Base-by-base conservation (phyloP, 345 rosid species). In the Turritis glabra region DNA sequence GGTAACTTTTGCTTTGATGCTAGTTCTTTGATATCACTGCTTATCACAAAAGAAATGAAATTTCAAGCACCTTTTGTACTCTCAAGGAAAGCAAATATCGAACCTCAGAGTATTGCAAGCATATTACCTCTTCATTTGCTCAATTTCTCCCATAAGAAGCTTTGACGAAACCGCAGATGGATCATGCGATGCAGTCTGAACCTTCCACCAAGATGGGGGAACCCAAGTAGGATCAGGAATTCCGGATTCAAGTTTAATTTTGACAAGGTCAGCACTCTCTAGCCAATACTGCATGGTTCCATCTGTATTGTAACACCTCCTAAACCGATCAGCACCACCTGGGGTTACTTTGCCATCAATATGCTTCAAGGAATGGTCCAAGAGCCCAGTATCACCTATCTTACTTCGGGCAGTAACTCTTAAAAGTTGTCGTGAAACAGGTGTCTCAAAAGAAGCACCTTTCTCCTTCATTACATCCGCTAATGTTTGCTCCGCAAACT, bases 281-380 rank as follows among this genome's bases (percentile, higher is more conserved):
- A 94, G 84, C 98, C 98, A 94, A 67, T 89, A 94, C 74, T 88
- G 86, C 96, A 94, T 89, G 29, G 74, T 68, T 51, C 98, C 98
- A 41, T 85, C 80, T 0, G 97, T 86, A 73, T 89, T 90, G 80
- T 87, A 84, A 81, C 96, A 89, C 61, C 98, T 89, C 59, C 96
- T 81, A 76, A 88, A 91, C 54, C 98, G 83, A 63, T 91, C 93
- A 26, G 74, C 54, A 76, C 97, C 97, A 64, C 88, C 86, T 6
- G 97, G 96, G 12, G 97, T 94, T 40, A 94, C 90, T 69, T 83
- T 88, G 40, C 96, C 96, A 69, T 89, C 97, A 43, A 89, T 83
- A 79, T 94, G 95, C 95, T 94, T 94, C 80, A 91, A 79, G 26
- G 85, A 82, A 77, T 94, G 98, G 80, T 94, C 98, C 80, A 94